These are phyloP conservation scores for Candida adriatica DNA, from an alignment of 805 yeast species.

Conservation along the genomic window DNA sequence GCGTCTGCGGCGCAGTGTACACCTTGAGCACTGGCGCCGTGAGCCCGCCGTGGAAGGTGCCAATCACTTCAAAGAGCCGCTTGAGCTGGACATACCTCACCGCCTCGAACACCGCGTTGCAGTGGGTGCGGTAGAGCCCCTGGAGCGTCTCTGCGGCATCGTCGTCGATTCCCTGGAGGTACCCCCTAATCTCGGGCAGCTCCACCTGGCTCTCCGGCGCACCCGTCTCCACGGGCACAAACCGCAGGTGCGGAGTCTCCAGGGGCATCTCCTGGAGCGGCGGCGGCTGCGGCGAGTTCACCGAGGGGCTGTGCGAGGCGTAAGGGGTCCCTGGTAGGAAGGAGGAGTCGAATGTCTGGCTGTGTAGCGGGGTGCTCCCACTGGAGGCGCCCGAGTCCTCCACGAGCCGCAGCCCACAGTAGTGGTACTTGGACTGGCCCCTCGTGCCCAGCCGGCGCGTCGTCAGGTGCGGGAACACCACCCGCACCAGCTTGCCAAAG, in stretches of 20 bases:
- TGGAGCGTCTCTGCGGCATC: slow-evolving; percentile 52
- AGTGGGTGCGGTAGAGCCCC: slow-evolving; percentile 57
- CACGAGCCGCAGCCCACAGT: slow-evolving; percentile 59
- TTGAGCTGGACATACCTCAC: slow-evolving; percentile 62
- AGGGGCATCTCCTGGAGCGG: slow-evolving; percentile 12
- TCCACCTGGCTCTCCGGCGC: slow-evolving; percentile 21
- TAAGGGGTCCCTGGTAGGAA: slow-evolving; percentile 25
- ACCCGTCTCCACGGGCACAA: slow-evolving; percentile 16
- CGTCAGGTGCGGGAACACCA: slow-evolving; percentile 55
- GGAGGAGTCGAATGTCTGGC: slow-evolving; percentile 18
- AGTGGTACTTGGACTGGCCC: slow-evolving; percentile 76
- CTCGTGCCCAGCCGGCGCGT: slow-evolving; percentile 73
- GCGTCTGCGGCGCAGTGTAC: slow-evolving; percentile 39
- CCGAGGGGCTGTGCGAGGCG: slow-evolving; percentile 23
- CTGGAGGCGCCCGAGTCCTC: slow-evolving; percentile 27
- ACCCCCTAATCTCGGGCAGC: slow-evolving; percentile 30
- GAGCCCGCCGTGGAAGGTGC: slow-evolving; percentile 47
- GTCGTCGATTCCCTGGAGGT: slow-evolving; percentile 11
- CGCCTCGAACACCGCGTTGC: slow-evolving; percentile 56
- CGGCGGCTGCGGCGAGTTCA: slow-evolving; percentile 23
- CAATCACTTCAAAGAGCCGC: slow-evolving; percentile 46
- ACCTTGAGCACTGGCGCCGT: slow-evolving; percentile 59
- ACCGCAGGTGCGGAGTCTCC: slow-evolving; percentile 11
- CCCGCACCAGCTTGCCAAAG: slow-evolving; percentile 64
- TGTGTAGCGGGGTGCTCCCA: slow-evolving; percentile 22